Evolutionary conservation across 1,139 yeast genomes (phyloP).

Genomic region (Pneumocystis wakefieldiae): DNA sequence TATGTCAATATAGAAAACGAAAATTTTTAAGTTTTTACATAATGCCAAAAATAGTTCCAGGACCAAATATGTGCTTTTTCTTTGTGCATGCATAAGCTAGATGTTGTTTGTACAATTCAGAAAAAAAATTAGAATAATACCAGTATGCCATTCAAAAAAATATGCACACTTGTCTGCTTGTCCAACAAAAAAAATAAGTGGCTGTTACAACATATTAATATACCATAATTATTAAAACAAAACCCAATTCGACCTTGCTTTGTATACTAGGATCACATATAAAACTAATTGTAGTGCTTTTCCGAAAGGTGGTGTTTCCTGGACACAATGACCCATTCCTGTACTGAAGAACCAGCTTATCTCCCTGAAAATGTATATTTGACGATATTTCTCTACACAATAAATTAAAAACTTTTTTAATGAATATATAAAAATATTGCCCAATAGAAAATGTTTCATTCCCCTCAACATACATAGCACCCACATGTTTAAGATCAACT

Average conservation of each 20-base stretch:
- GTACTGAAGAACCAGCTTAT: slow-evolving; percentile 56
- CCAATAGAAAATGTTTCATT: slow-evolving; percentile 30
- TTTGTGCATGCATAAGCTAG: not conserved
- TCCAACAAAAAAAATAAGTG: slow-evolving; percentile 57
- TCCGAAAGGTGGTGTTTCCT: slow-evolving; percentile 35
- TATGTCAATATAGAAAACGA: not conserved
- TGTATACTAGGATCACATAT: slow-evolving; percentile 66
- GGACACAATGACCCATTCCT: slow-evolving; percentile 58
- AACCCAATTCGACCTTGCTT: slow-evolving; percentile 8
- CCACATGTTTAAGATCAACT: slow-evolving; percentile 38
- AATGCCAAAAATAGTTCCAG: not conserved
- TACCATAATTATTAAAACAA: not conserved
- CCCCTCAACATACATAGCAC: slow-evolving; percentile 51
- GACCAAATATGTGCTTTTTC: not conserved
- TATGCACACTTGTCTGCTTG: slow-evolving; percentile 63
- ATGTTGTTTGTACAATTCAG: not conserved
- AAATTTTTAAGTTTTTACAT: not conserved
- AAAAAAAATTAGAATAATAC: not conserved
- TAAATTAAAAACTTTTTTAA: not conserved
- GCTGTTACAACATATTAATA: slow-evolving; percentile 28
- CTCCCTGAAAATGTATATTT: slow-evolving; percentile 53
- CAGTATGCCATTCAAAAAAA: slow-evolving; percentile 67
- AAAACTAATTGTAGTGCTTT: slow-evolving; percentile 56
- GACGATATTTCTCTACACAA: slow-evolving; percentile 22
- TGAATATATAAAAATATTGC: not conserved